Base-by-base conservation (phyloP, 2,329 filamentous ascomycete genomes). In the Fusarium sp. region DNA sequence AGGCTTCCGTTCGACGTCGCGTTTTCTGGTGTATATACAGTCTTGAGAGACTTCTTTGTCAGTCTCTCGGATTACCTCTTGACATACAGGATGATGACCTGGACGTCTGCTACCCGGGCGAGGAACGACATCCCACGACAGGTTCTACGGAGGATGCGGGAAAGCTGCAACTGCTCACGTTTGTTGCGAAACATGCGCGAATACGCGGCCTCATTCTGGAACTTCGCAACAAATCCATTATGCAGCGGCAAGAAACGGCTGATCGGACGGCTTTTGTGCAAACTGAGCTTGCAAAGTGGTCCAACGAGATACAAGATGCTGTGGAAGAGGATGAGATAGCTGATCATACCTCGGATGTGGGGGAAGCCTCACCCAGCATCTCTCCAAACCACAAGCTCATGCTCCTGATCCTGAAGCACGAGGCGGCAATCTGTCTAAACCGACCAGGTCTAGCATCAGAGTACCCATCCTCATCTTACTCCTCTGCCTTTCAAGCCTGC, bases 1-100 rank as follows among this genome's bases (percentile, higher is more conserved):
- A 90, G 47, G 83, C 82, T 3, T 82, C 85, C 3, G 83, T 88
- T 35, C 84, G 89, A 2, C 84, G 87, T 16, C 83, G 88, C 0
- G 79, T 90, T 0, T 90, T 90, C 69, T 90, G 88, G 88, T 87
- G 87, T 1, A 84, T 90, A 0, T 91, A 90, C 58, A 86, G 83
- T 18, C 78, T 89, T 0, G 89, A 90, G 50, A 82, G 89, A 54
- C 86, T 89, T 65, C 81, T 90, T 0, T 89, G 86, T 10, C 89
- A 90, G 56, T 87, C 88, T 0, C 83, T 90, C 2, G 89, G 89
- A 0, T 80, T 89, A 0, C 89, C 89, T 0, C 79, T 90, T 1
- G 85, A 86, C 22, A 86, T 91, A 13, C 85, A 85, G 60, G 89
- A 90, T 69, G 86, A 89, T 50, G 89, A 90, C 65, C 79, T 90